Base-by-base conservation (phyloP, 2,329 filamentous ascomycete genomes). In the Rugonectria rugulosa region DNA sequence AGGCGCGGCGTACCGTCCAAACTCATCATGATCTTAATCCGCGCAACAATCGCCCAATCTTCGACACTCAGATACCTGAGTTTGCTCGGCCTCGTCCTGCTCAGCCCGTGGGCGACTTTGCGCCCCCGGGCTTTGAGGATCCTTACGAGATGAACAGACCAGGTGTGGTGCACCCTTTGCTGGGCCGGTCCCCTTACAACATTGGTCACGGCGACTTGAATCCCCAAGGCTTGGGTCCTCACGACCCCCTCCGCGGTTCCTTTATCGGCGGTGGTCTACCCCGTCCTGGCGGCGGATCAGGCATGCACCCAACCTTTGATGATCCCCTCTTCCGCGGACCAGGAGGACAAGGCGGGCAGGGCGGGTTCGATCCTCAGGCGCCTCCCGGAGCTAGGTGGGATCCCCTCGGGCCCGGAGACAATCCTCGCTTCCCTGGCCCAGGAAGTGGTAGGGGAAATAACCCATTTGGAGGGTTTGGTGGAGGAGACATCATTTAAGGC, bases 231-330 rank as follows among this genome's bases (percentile, higher is more conserved):
- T 77, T 99, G 0, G 93, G 92, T 0, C 93, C 93, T 0, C 80
- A 92, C 65, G 93, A 97, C 72, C 92, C 94, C 11, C 75, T 97
- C 3, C 79, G 90, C 26, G 84, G 85, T 5, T 82, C 84, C 3
- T 84, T 91, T 51, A 84, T 87, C 6, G 84, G 85, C 24, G 81
- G 84, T n/a, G 82, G 85, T 0, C 73, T 86, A 5, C 79, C 80
- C 19, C 76, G 81, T n/a, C 79, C 80, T 1, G 84, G 85, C 12
- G 83, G 87, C 17, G 83, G 83, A 10, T 87, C 89, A 11, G 95
- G 95, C 1, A 99, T 99, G 95, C 91, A 97, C 73, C 95, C 95
- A 1, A 96, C 93, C 0, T 95, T 97, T 71, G 92, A 97, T 66
- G 93, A 98, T 69, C 92, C 91, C 6, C 74, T 97, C 42, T 97